Evolutionary conservation across 2,329 filamentous ascomycete species (phyloP).

Genomic region (Dactylonectria estremocensis): DNA sequence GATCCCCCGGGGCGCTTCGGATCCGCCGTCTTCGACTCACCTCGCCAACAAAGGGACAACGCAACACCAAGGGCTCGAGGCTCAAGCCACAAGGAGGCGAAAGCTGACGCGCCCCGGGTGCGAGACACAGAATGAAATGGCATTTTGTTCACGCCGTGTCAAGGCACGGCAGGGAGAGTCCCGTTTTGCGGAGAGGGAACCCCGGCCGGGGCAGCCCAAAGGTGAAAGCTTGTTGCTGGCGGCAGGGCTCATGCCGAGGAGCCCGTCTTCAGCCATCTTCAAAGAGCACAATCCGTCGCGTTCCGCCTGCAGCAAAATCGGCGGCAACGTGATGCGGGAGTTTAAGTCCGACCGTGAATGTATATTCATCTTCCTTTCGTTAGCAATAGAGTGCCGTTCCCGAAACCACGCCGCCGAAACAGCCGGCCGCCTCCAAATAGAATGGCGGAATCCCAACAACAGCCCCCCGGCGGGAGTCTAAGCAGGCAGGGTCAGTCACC

Average conservation of each 20-base stretch:
- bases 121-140: slow-evolving; percentile 5
- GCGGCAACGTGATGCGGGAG: slow-evolving; percentile 6
- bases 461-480: background rate
- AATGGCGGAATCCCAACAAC: background rate
- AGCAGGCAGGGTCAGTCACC: background rate
- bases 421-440: slow-evolving; percentile 37
- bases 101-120: slow-evolving; percentile 16
- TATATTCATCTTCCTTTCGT: slow-evolving; percentile 28
- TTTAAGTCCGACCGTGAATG: slow-evolving; percentile 14
- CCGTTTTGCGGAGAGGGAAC: slow-evolving; percentile 24
- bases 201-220: slow-evolving; percentile 27
- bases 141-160: background rate
- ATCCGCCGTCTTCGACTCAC: slow-evolving; percentile 22
- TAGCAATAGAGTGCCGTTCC: slow-evolving; percentile 31
- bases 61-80: slow-evolving; percentile 8
- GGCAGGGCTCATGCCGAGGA: slow-evolving; percentile 30
- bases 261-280: slow-evolving; percentile 2
- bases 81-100: slow-evolving; percentile 12
- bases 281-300: slow-evolving; percentile 4
- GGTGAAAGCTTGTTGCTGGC: slow-evolving; percentile 28
- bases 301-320: slow-evolving; percentile 10
- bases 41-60: slow-evolving; percentile 31
- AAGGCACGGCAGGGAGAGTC: slow-evolving; percentile 32
- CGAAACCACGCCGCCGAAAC: slow-evolving; percentile 42
- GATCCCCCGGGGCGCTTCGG: background rate